phyloP scores from a whole-genome alignment of 176 grass and related monocot genomes.

The Paspalum vaginatum region DNA sequence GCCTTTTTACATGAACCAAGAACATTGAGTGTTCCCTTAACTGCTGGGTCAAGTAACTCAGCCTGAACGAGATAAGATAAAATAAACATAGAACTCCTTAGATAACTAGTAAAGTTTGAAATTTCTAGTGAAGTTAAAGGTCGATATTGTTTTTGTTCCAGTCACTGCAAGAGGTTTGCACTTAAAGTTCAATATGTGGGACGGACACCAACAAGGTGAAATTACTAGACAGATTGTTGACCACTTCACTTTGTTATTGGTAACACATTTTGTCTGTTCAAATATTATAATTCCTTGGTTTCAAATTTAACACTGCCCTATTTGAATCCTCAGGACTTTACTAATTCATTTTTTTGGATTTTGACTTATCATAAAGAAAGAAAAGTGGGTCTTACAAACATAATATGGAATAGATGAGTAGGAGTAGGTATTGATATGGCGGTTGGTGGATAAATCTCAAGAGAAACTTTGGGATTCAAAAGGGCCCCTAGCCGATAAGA shows the following conservation, averaged over 20 bases:
- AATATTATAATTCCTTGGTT: background rate
- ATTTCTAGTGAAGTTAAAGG: background rate
- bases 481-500: background rate
- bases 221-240: background rate
- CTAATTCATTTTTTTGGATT: background rate
- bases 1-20: conserved; percentile 57
- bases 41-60: conserved; percentile 59
- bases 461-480: background rate
- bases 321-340: background rate
- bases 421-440: background rate
- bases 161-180: no score
- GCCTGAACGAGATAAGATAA: conserved; percentile 32
- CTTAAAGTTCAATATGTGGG: background rate
- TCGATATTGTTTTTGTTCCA: no score
- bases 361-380: background rate
- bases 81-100: conserved; percentile 14
- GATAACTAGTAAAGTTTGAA: background rate
- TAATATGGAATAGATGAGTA: background rate
- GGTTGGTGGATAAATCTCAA: background rate
- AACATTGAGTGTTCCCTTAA: conserved; percentile 65
- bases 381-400: background rate
- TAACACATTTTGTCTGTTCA: background rate
- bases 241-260: no score
- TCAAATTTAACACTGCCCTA: background rate
- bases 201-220: conserved; percentile 11